phyloP scores from a whole-genome alignment of 805 yeast species.

The Metschnikowia gelsemii region DNA sequence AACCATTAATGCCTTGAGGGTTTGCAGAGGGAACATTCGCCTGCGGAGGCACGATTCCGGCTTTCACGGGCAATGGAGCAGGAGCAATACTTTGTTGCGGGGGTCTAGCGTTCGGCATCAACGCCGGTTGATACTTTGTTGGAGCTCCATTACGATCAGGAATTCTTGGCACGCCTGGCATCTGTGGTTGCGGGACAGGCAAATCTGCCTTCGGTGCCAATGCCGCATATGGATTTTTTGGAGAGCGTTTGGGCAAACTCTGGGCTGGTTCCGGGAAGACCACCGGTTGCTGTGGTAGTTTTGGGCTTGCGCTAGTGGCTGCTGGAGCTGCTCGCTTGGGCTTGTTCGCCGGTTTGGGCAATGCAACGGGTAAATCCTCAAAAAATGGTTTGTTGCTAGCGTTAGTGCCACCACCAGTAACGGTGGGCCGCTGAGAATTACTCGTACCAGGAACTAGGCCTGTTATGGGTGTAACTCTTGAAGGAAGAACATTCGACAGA shows the following conservation, averaged over 20 bases:
- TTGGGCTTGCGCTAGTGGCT: conserved; percentile 13
- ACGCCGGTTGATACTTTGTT: conserved; percentile 15
- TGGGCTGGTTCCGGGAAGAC: conserved; percentile 12
- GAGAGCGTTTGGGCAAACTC: conserved; percentile 25
- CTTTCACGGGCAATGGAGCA: conserved; percentile 3
- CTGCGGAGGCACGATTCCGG: conserved; percentile 15
- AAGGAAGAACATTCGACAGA: conserved; percentile 9
- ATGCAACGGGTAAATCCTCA: conserved; percentile 53
- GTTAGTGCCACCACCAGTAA: not conserved
- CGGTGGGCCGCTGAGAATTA: not conserved
- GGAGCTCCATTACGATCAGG: conserved; percentile 4
- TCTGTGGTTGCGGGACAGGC: conserved; percentile 5
- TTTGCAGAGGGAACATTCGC: conserved; percentile 1
- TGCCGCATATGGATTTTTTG: conserved; percentile 33
- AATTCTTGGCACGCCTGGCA: not conserved
- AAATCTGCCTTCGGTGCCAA: conserved; percentile 17
- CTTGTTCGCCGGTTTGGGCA: conserved; percentile 28
- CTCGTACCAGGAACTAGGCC: not conserved
- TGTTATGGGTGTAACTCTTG: conserved; percentile 1
- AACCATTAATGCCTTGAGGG: not conserved
- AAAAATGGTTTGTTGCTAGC: conserved; percentile 47
- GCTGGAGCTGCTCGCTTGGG: conserved; percentile 34
- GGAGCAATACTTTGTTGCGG: conserved; percentile 5
- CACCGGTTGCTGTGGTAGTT: conserved; percentile 12
- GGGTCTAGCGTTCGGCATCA: conserved; percentile 2